phyloP scores from a whole-genome alignment of 257 asterid species.

The Nicotiana knightiana region DNA sequence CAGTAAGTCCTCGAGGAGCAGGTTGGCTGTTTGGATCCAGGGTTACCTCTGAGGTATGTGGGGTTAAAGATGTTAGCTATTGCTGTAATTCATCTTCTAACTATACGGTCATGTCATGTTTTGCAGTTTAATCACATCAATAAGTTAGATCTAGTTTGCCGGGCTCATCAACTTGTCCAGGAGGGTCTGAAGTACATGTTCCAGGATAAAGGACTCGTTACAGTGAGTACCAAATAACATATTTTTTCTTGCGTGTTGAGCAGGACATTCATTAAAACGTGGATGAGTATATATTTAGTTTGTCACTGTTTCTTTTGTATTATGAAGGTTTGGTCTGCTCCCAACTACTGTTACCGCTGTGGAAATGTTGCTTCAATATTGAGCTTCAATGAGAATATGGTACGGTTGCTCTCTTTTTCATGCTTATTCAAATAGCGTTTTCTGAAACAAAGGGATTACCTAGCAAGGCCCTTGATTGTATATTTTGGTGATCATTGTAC shows the following conservation, averaged over 20 bases:
- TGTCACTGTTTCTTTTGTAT: conserved; percentile 1
- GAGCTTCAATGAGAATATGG: conserved; percentile 98
- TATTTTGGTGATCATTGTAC: neutral
- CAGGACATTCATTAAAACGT: neutral
- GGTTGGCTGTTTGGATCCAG: conserved; percentile 99
- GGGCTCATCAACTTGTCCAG: conserved; percentile 99
- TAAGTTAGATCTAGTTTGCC: conserved; percentile 92
- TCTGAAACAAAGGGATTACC: conserved; percentile 2
- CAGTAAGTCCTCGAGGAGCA: conserved; percentile 99
- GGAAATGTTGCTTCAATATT: conserved; percentile 97
- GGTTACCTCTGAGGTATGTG: conserved; percentile 85
- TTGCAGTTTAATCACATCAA: conserved; percentile 93
- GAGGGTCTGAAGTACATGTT: conserved; percentile 98
- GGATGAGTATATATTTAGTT: neutral
- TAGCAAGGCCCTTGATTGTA: neutral
- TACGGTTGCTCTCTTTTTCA: conserved; percentile 17
- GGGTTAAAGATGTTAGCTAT: neutral
- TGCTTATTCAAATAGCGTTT: conserved; percentile 3
- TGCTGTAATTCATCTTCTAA: neutral
- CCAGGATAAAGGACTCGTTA: conserved; percentile 97
- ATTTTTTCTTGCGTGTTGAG: neutral
- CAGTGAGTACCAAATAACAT: conserved; percentile 49
- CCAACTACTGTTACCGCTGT: conserved; percentile 96
- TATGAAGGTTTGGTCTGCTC: conserved; percentile 98
- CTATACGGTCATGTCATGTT: neutral